Percentiles rank a stretch among this genome's conserved stretches.
These are phyloP conservation scores for Trametes cinnabarina DNA, from an alignment of 768 basidiomycete genomes.

Conservation along the genomic window DNA sequence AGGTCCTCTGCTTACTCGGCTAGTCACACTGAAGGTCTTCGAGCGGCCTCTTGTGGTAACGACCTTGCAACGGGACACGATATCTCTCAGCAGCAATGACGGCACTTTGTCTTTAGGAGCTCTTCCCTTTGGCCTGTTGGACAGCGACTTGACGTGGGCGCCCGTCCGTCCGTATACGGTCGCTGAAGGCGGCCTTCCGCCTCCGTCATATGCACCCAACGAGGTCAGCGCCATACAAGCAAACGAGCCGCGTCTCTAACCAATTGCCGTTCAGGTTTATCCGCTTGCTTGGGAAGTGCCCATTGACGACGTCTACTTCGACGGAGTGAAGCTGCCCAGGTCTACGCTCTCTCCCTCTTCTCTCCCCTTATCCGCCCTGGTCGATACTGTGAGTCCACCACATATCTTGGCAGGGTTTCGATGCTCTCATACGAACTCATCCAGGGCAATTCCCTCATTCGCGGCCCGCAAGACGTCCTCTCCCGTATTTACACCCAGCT, in stretches of 20 bases:
- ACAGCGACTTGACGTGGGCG: conserved; percentile 61
- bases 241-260: neutral
- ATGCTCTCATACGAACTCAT: neutral
- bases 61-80: conserved; percentile 64
- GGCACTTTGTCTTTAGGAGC: conserved; percentile 67
- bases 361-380: conserved; percentile 58
- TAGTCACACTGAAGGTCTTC: conserved; percentile 36
- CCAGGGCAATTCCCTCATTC: conserved; percentile 75
- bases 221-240: conserved; percentile 49
- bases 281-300: conserved; percentile 60
- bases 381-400: conserved; percentile 58
- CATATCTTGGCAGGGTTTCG: neutral
- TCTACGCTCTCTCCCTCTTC: conserved; percentile 48
- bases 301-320: conserved; percentile 69
- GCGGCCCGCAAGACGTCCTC: conserved; percentile 69
- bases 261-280: conserved; percentile 25
- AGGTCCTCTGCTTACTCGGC: conserved; percentile 35
- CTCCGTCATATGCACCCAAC: conserved; percentile 53
- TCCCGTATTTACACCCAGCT: conserved; percentile 42
- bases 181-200: conserved; percentile 51
- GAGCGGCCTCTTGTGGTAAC: conserved; percentile 46
- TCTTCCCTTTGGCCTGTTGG: conserved; percentile 50
- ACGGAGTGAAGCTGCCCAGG: conserved; percentile 57
- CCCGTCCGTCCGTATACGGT: conserved; percentile 54
- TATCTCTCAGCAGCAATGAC: conserved; percentile 66